phyloP scores from a whole-genome alignment of 2,329 filamentous ascomycete genomes.

The Neopestalotiopsis rosae region DNA sequence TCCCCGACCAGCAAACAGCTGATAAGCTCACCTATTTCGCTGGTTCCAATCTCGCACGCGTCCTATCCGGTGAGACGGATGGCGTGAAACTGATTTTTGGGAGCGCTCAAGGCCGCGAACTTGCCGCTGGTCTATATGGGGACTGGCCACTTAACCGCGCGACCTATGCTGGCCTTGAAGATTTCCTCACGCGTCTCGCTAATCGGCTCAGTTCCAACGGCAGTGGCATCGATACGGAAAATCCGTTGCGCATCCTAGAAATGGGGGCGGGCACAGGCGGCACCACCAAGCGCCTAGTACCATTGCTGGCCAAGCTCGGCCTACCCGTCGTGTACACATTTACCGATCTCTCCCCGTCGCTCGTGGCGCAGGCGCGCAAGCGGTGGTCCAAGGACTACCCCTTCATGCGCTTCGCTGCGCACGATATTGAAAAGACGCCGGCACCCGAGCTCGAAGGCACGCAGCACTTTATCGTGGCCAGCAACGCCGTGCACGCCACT shows the following conservation, averaged over 20 bases:
- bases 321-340: constrained; percentile 44
- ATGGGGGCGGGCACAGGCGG: neutral
- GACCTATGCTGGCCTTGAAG: neutral
- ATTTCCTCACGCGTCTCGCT: neutral
- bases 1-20: too few species aligned
- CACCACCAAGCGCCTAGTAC: constrained; percentile 28
- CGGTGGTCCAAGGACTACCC: constrained; percentile 25
- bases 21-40: too few species aligned
- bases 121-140: constrained; percentile 30
- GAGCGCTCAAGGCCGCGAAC: constrained; percentile 21
- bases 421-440: constrained; percentile 35
- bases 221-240: neutral
- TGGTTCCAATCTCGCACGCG: constrained; percentile 15
- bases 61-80: constrained; percentile 39
- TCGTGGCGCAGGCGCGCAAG: constrained; percentile 35
- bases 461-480: constrained; percentile 38
- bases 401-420: constrained; percentile 31
- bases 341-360: constrained; percentile 44
- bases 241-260: neutral
- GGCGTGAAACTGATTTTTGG: constrained; percentile 47
- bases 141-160: constrained; percentile 25
- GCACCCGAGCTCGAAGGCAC: constrained; percentile 20
- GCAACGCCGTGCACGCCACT: constrained; percentile 42
- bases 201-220: too few species aligned
- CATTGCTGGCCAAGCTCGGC: constrained; percentile 27